These are phyloP conservation scores for Hansfordia pulvinata DNA, from an alignment of 2,329 filamentous ascomycete species.

Conservation along the genomic window DNA sequence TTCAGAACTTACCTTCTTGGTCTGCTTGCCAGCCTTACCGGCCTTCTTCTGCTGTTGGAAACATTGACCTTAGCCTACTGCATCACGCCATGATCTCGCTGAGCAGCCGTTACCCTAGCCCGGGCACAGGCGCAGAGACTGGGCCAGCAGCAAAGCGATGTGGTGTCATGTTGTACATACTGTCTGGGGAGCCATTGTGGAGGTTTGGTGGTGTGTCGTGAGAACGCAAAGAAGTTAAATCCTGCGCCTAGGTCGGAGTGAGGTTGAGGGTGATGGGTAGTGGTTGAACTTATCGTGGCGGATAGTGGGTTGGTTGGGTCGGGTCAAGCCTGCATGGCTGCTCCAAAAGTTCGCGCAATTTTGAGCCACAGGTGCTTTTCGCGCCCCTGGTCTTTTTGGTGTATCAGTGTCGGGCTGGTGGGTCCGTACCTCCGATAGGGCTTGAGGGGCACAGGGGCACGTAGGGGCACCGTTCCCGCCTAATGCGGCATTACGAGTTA, in stretches of 20 bases:
- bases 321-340: neutral
- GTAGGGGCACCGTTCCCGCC: no score
- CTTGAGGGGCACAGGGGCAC: no score
- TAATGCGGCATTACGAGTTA: no score
- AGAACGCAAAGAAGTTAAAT: constrained; percentile 58
- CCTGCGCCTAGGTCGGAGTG: constrained; percentile 21
- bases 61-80: constrained; percentile 90
- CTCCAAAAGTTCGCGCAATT: constrained; percentile 1
- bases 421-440: no score
- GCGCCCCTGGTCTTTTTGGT: no score
- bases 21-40: constrained; percentile 57
- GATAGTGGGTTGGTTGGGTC: neutral
- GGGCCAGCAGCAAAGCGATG: constrained; percentile 91
- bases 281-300: constrained; percentile 5
- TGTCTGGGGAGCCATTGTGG: constrained; percentile 73
- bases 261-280: constrained; percentile 9
- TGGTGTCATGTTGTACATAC: constrained; percentile 57
- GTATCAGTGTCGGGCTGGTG: no score
- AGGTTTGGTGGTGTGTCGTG: constrained; percentile 18
- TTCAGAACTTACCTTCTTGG: constrained; percentile 64
- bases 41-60: constrained; percentile 48
- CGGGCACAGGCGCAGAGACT: constrained; percentile 20
- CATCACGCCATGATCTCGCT: constrained; percentile 43
- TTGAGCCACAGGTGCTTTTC: no score
- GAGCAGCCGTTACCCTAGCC: constrained; percentile 5